Evolutionary conservation across 129 eudicot genomes (phyloP).

Genomic region (Daucus carota): DH1_v3.0 NC_030387.2:5784001-5784500

Average conservation of each 20-base stretch:
- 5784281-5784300: no score
- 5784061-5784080: neutral
- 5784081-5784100: neutral
- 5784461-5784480: neutral
- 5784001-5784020: slow-evolving; percentile 69
- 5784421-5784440: neutral
- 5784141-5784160: neutral
- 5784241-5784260: neutral
- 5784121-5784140: neutral
- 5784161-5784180: no score
- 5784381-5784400: neutral
- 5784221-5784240: neutral
- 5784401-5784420: no score
- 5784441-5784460: neutral
- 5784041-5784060: slow-evolving; percentile 86
- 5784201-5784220: neutral
- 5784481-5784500: neutral
- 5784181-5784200: neutral
- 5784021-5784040: slow-evolving; percentile 76
- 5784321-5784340: neutral
- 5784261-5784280: neutral
- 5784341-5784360: neutral
- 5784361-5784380: neutral
- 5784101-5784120: neutral
- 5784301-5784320: neutral